Conservation (phyloP, 129 eudicot species). For the Pseudognaphalium luteoalbum region DNA sequence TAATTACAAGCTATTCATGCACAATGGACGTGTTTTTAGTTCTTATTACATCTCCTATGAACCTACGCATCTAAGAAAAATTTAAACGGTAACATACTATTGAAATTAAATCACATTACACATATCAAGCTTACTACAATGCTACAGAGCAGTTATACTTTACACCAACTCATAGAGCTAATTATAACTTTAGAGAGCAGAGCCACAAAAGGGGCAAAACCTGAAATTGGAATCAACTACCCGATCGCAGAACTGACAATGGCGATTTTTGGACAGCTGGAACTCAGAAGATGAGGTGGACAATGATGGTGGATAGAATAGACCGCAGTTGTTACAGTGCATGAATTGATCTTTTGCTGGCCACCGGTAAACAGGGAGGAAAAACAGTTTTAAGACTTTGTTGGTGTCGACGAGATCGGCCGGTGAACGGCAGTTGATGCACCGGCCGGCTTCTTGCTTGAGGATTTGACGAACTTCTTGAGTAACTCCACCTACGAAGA, state of each 20-base stretch:
- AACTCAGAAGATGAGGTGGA: slow-evolving; percentile 32
- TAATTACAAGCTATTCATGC: too few species aligned
- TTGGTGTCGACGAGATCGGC: slow-evolving; percentile 78
- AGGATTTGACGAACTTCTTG: slow-evolving; percentile 76
- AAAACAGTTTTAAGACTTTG: slow-evolving; percentile 66
- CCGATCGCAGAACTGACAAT: slow-evolving; percentile 54
- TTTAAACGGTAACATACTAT: not conserved
- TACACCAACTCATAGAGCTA: not conserved
- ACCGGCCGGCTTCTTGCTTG: slow-evolving; percentile 56
- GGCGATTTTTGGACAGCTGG: slow-evolving; percentile 32
- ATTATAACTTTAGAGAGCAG: slow-evolving; percentile 43
- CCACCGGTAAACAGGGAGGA: slow-evolving; percentile 82
- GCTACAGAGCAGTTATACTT: not conserved
- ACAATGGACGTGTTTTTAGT: too few species aligned
- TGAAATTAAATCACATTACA: not conserved
- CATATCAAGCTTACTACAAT: not conserved
- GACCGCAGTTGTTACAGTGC: slow-evolving; percentile 66
- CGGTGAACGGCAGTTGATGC: slow-evolving; percentile 66
- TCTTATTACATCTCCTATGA: too few species aligned
- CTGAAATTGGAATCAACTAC: slow-evolving; percentile 49
- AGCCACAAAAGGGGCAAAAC: slow-evolving; percentile 83
- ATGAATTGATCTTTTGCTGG: slow-evolving; percentile 62
- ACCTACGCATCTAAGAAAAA: too few species aligned
- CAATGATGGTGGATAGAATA: slow-evolving; percentile 62
- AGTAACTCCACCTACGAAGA: slow-evolving; percentile 72